A percentile compares a stretch with the other conserved stretches of the same genome.
Evolutionary conservation across 1,284 basidiomycete species (phyloP).

Genomic region (Heliocybe sulcata): DNA sequence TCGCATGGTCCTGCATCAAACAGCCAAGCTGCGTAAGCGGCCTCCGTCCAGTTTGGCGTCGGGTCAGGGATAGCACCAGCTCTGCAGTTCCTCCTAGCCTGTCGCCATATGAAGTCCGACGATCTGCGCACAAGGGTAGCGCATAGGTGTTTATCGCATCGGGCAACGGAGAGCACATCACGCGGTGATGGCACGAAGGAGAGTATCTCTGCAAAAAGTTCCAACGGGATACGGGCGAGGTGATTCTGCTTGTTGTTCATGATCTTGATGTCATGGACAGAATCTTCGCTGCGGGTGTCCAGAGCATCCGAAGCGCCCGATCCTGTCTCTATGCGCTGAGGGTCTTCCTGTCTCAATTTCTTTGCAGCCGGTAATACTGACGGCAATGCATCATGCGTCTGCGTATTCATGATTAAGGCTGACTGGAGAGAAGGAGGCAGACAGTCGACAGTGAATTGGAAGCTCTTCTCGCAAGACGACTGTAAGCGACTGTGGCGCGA

Average conservation of each 20-base stretch:
- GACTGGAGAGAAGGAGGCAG: too few species aligned
- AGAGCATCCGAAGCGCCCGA: too few species aligned
- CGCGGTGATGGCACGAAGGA: constrained; percentile 27
- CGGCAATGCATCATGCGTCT: too few species aligned
- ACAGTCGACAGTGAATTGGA: too few species aligned
- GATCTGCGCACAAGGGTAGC: constrained; percentile 32
- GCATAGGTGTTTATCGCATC: constrained; percentile 41
- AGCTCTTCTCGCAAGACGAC: too few species aligned
- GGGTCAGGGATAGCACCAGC: constrained; percentile 37
- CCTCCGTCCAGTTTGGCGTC: constrained; percentile 28
- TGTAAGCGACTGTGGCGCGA: too few species aligned
- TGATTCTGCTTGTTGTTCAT: neutral
- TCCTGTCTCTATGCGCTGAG: too few species aligned
- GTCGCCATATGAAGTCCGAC: constrained; percentile 43
- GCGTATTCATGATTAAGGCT: too few species aligned
- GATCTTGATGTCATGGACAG: too few species aligned
- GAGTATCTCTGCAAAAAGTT: constrained; percentile 39
- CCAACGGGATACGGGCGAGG: constrained; percentile 28
- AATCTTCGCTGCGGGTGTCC: too few species aligned
- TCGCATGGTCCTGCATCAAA: constrained; percentile 52
- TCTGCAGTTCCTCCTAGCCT: constrained; percentile 27
- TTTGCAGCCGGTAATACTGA: too few species aligned
- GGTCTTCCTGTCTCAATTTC: too few species aligned
- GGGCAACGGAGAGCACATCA: constrained; percentile 39
- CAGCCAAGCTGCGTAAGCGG: constrained; percentile 49